Evolutionary conservation across 2,329 filamentous ascomycete genomes (phyloP).

Genomic region (Tolypocladium guangdongense): DNA sequence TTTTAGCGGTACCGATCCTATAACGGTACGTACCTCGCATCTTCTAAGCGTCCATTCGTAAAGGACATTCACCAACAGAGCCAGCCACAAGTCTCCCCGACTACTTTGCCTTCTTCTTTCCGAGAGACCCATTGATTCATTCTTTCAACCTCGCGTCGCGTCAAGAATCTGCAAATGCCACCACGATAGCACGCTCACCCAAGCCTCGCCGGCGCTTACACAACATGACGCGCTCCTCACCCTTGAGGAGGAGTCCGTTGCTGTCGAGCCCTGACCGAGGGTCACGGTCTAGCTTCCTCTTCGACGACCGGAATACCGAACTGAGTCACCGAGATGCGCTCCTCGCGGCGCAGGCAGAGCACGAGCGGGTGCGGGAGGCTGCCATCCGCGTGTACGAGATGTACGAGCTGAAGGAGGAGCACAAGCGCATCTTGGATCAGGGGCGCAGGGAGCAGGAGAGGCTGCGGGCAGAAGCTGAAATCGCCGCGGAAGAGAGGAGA

Average conservation of each 20-base stretch:
- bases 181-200: slow-evolving; percentile 7
- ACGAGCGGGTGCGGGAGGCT: slow-evolving; percentile 49
- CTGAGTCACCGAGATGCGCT: slow-evolving; percentile 55
- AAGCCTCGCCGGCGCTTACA: neutral
- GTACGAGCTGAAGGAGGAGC: slow-evolving; percentile 34
- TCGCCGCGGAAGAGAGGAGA: slow-evolving; percentile 35
- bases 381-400: slow-evolving; percentile 38
- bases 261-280: slow-evolving; percentile 30
- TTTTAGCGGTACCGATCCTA: slow-evolving; percentile 10
- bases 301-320: slow-evolving; percentile 50
- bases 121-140: neutral
- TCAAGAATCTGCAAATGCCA: slow-evolving; percentile 7
- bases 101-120: neutral
- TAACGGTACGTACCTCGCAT: neutral
- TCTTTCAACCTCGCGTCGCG: neutral
- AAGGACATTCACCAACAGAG: neutral
- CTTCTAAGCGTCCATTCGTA: neutral
- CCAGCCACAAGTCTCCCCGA: neutral
- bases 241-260: slow-evolving; percentile 25
- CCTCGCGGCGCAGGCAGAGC: slow-evolving; percentile 51
- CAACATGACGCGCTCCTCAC: slow-evolving; percentile 34
- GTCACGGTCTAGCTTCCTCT: slow-evolving; percentile 50
- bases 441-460: slow-evolving; percentile 36
- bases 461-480: slow-evolving; percentile 29
- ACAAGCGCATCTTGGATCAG: slow-evolving; percentile 29